Conservation (phyloP, 1,139 yeast species). For the Eremothecium cymbalariae region DNA sequence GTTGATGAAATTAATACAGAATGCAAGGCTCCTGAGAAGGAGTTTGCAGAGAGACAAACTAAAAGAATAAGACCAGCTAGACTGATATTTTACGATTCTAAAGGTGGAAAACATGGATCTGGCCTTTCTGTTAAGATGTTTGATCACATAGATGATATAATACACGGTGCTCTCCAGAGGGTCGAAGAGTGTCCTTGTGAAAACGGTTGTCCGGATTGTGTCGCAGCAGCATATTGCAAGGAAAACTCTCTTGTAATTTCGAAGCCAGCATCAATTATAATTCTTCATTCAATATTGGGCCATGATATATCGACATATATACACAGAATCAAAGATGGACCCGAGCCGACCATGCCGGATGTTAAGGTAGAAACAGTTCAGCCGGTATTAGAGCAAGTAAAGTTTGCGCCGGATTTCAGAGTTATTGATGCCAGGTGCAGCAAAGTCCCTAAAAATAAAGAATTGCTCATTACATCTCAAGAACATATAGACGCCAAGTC, state of each 20-base stretch:
- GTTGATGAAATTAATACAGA: slow-evolving; percentile 78
- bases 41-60: slow-evolving; percentile 67
- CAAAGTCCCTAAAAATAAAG: slow-evolving; percentile 12
- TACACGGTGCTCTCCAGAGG: slow-evolving; percentile 51
- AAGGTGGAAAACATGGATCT: slow-evolving; percentile 70
- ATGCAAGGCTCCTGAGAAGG: slow-evolving; percentile 95
- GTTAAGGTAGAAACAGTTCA: slow-evolving; percentile 60
- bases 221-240: slow-evolving; percentile 64
- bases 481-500: too few species aligned
- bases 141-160: slow-evolving; percentile 60
- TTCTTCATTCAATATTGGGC: slow-evolving; percentile 47
- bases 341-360: slow-evolving; percentile 72
- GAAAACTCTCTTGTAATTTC: slow-evolving; percentile 79
- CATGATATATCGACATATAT: slow-evolving; percentile 38
- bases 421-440: slow-evolving; percentile 41
- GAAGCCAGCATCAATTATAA: slow-evolving; percentile 75
- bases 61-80: slow-evolving; percentile 76
- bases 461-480: too few species aligned
- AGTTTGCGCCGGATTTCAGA: slow-evolving; percentile 51
- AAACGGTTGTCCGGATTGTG: slow-evolving; percentile 85
- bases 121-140: slow-evolving; percentile 76
- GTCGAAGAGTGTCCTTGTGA: slow-evolving; percentile 64
- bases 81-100: slow-evolving; percentile 70
- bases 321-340: slow-evolving; percentile 59
- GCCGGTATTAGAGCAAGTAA: slow-evolving; percentile 45